Evolutionary conservation across 495 filamentous ascomycete genomes (phyloP).

Genomic region (Lindgomyces ingoldianus): DNA sequence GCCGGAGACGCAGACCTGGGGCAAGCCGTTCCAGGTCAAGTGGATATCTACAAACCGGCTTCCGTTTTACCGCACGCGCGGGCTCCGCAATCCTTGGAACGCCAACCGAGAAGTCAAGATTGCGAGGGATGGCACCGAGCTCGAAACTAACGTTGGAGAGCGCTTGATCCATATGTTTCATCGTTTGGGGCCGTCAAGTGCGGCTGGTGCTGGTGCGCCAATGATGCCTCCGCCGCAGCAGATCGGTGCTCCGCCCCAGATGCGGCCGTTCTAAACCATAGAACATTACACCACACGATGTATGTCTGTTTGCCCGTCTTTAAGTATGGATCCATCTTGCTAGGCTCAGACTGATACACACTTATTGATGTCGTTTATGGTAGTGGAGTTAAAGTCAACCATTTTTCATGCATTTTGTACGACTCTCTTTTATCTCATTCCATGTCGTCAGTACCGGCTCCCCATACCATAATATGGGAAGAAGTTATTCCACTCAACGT

Average conservation of each 20-base stretch:
- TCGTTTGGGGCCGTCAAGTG: constrained; percentile 37
- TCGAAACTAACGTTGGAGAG: constrained; percentile 81
- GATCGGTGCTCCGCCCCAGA: background rate
- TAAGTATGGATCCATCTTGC: no score
- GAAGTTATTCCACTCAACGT: no score
- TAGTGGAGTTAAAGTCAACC: no score
- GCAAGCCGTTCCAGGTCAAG: constrained; percentile 88
- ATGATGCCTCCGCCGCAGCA: background rate
- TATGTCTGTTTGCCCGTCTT: no score
- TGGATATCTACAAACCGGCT: constrained; percentile 86
- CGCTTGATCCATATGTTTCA: constrained; percentile 80
- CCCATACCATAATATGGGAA: no score
- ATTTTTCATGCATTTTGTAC: no score
- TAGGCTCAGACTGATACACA: no score
- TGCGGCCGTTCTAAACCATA: background rate
- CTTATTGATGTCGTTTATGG: no score
- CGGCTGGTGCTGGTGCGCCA: background rate
- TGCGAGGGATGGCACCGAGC: constrained; percentile 90
- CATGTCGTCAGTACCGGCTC: no score
- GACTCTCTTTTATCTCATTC: no score
- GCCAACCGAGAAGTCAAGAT: constrained; percentile 96
- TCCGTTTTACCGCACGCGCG: constrained; percentile 88
- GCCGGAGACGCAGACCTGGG: constrained; percentile 65
- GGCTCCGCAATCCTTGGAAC: constrained; percentile 94
- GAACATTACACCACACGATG: no score